Conservation (phyloP, 2,329 filamentous ascomycete species). For the Shiraia bambusicola region DNA sequence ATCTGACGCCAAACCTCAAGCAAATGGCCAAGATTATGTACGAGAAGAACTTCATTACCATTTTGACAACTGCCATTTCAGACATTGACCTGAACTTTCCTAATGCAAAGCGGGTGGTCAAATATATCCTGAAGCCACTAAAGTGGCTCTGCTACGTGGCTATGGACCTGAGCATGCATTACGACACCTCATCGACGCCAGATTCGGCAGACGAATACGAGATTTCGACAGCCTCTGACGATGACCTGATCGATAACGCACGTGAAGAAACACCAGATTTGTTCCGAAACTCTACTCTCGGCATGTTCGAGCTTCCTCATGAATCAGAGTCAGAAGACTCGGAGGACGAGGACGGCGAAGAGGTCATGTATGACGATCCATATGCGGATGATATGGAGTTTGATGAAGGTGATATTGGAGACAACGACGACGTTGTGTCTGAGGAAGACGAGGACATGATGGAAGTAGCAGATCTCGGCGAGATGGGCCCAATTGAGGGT, state of each 20-base stretch:
- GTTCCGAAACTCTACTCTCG: conserved; percentile 92
- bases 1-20: conserved; percentile 62
- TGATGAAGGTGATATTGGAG: conserved; percentile 70
- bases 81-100: conserved; percentile 96
- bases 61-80: conserved; percentile 86
- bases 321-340: conserved; percentile 75
- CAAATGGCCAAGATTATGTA: conserved; percentile 96
- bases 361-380: conserved; percentile 80
- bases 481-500: conserved; percentile 72
- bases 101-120: conserved; percentile 88
- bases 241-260: conserved; percentile 79
- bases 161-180: conserved; percentile 78
- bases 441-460: conserved; percentile 83
- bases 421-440: conserved; percentile 69
- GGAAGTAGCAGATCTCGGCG: conserved; percentile 72
- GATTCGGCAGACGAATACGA: conserved; percentile 77
- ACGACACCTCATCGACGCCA: conserved; percentile 68
- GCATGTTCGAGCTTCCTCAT: conserved; percentile 84
- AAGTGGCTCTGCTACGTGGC: conserved; percentile 85
- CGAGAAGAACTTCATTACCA: conserved; percentile 91
- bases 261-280: conserved; percentile 84
- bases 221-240: conserved; percentile 86
- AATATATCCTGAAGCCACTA: conserved; percentile 90
- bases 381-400: conserved; percentile 92
- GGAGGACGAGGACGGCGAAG: conserved; percentile 64